Evolutionary conservation across 352 stramenopile species (phyloP), one percentile per base, ranked within the genome.

Genomic region (Pythium vanterpoolii): DNA sequence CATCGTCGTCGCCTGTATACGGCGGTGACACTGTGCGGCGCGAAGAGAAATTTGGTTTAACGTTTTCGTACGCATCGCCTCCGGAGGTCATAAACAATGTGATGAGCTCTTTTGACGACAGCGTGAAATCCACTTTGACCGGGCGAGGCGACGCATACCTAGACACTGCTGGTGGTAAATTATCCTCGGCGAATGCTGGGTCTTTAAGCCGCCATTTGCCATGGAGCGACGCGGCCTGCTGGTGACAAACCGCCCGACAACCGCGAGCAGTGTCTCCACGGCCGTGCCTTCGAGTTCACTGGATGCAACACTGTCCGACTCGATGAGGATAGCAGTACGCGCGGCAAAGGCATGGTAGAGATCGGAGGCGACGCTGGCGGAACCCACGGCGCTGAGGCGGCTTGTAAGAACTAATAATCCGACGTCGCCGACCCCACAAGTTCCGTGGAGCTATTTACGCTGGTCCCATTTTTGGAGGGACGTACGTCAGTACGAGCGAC

Each of bases 351-450:
- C 34, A 18, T 56, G 34, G n/a, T 63, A 63, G 5, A 56, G 27
- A 28, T 49, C 16, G 16, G 34, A 14, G 1, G 46, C 36, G 6
- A 51, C 56, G 11, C 33, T 18, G 3, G 36, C 45, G 2, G 56
- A 56, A 10, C 56, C 56, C 1, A 14, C 39, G 13, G 26, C 5
- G n/a, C 28, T 56, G 7, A 56, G 19, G 1, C 56, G 56, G 26
- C 46, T 63, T n/a, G 56, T 36, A 8, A 63, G 28, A 27, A 63
- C 56, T n/a, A 63, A 24, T 19, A 63, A 11, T 56, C 46, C 19
- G 56, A 34, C 13, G 42, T 23, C 11, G n/a, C 27, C 2, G 53
- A 43, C 11, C 42, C 43, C n/a, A 51, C 30, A n/a, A 60, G 42
- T 1, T 31, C 42, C 13, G 21, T 56, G 1, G 44, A 44, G 11